Evolutionary conservation across 2,329 filamentous ascomycete genomes (phyloP).

Genomic region (Penicillium sclerotigenum): DNA sequence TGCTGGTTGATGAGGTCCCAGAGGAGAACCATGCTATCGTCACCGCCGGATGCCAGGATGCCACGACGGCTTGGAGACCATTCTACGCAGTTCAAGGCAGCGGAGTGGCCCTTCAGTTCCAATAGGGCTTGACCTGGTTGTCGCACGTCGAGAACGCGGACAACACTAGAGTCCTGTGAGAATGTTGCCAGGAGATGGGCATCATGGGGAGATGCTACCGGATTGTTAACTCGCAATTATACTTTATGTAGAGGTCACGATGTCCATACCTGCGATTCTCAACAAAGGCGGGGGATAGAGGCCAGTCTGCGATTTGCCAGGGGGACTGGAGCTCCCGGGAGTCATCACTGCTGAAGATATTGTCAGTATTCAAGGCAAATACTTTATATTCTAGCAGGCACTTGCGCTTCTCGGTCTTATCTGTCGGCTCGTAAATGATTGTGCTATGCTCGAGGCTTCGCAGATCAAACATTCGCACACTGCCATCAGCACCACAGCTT

Average conservation of each 20-base stretch:
- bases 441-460: constrained; percentile 95
- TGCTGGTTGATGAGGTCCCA: constrained; percentile 84
- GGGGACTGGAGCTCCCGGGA: constrained; percentile 62
- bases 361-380: constrained; percentile 7
- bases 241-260: background rate
- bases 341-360: constrained; percentile 41
- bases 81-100: constrained; percentile 86
- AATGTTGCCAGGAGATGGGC: constrained; percentile 96
- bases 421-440: constrained; percentile 96
- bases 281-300: constrained; percentile 58
- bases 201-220: constrained; percentile 86
- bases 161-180: constrained; percentile 84
- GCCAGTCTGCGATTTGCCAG: constrained; percentile 58
- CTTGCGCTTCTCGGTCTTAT: constrained; percentile 70
- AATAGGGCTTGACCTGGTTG: constrained; percentile 94
- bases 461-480: constrained; percentile 97
- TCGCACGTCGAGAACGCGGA: constrained; percentile 92
- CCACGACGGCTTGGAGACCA: constrained; percentile 89
- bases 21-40: constrained; percentile 85
- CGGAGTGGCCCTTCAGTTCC: constrained; percentile 84
- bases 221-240: constrained; percentile 10
- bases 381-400: background rate
- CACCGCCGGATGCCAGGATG: constrained; percentile 83
- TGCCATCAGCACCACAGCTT: constrained; percentile 94
- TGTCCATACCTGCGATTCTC: constrained; percentile 42